Evolutionary conservation across 345 rosid species (phyloP).

Genomic region (Syzygium aromaticum): DNA sequence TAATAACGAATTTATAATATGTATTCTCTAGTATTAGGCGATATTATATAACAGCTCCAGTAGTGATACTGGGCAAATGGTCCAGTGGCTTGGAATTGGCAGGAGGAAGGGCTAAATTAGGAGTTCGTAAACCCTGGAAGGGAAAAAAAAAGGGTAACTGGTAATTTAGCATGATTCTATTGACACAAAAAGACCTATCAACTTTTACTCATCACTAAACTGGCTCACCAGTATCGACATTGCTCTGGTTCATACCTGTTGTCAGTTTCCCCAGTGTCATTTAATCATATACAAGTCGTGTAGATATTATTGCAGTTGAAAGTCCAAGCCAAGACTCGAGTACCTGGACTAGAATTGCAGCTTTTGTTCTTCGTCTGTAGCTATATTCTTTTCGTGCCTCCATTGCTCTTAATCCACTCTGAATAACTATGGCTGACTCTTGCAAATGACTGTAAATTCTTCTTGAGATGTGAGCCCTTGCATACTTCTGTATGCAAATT

Average conservation of each 20-base stretch:
- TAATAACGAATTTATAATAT: neutral
- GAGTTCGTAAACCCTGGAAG: neutral
- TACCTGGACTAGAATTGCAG: slow-evolving; percentile 55
- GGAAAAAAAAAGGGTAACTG: neutral
- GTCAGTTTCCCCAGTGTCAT: neutral
- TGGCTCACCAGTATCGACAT: neutral
- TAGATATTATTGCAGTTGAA: neutral
- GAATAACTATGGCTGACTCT: slow-evolving; percentile 36
- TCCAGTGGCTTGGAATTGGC: neutral
- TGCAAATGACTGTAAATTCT: slow-evolving; percentile 66
- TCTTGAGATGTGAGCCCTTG: slow-evolving; percentile 93
- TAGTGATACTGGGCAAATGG: neutral
- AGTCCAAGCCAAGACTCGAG: neutral
- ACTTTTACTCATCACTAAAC: neutral
- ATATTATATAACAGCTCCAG: neutral
- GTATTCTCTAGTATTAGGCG: too few relatives aligned
- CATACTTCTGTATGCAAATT: slow-evolving; percentile 60
- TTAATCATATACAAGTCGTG: neutral
- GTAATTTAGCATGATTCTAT: neutral
- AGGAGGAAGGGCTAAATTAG: neutral
- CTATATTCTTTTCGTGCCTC: slow-evolving; percentile 42
- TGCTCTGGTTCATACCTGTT: neutral
- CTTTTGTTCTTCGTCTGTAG: slow-evolving; percentile 48
- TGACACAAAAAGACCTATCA: neutral
- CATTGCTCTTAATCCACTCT: slow-evolving; percentile 53